Evolutionary conservation across 1,284 basidiomycete species (phyloP).

Genomic region (Tylopilus sp.): DNA sequence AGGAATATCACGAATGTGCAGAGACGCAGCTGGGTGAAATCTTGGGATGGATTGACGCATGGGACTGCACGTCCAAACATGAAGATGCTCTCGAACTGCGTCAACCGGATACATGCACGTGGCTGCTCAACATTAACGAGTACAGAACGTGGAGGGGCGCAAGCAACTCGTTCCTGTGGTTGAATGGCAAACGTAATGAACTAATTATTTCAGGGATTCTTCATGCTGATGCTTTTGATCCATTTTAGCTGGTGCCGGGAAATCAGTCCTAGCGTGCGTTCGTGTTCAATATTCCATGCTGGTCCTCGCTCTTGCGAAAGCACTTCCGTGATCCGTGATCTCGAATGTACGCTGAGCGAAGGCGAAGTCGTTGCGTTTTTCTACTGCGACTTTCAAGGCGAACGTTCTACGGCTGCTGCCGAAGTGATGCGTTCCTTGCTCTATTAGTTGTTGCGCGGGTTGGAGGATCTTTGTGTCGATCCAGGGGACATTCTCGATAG

Average conservation of each 20-base stretch:
- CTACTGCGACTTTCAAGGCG: conserved; percentile 6
- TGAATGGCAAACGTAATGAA: neutral
- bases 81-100: too few species aligned
- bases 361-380: conserved; percentile 1
- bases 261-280: conserved; percentile 2
- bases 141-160: too few species aligned
- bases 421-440: conserved; percentile 11
- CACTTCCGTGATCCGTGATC: neutral
- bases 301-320: neutral
- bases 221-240: too few species aligned
- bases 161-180: neutral
- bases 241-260: neutral
- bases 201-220: too few species aligned
- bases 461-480: neutral
- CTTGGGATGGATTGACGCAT: too few species aligned
- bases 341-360: neutral
- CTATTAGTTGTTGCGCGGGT: conserved; percentile 1
- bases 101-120: too few species aligned
- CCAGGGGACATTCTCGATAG: neutral
- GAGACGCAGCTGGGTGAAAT: too few species aligned
- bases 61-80: too few species aligned
- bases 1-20: too few species aligned
- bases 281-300: neutral
- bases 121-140: too few species aligned
- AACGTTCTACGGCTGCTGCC: neutral